Percentiles rank a stretch among this genome's conserved stretches.
phyloP scores from a whole-genome alignment of 2,329 filamentous ascomycete species.

The Tolypocladium pustulatum region DNA sequence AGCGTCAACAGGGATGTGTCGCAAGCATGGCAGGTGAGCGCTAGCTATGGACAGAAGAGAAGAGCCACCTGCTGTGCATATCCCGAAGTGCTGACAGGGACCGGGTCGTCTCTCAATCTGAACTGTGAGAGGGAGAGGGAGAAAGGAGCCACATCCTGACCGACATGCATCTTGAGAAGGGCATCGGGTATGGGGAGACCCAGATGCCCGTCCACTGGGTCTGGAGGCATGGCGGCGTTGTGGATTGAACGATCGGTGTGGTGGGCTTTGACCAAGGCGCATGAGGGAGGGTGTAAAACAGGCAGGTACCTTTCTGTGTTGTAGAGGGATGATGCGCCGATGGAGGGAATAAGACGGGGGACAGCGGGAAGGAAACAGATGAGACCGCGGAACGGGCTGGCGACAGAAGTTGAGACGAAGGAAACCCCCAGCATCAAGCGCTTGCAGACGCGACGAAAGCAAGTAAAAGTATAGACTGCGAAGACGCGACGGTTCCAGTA shows the following conservation, averaged over 20 bases:
- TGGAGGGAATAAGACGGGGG: background rate
- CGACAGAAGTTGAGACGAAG: background rate
- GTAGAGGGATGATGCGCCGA: background rate
- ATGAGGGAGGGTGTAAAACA: constrained; percentile 10
- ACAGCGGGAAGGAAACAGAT: background rate
- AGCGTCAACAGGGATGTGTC: background rate
- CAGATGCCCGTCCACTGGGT: background rate
- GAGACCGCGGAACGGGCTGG: too few relatives aligned
- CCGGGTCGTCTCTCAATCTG: background rate
- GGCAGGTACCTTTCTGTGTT: constrained; percentile 8
- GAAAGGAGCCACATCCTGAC: background rate
- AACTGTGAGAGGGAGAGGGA: background rate
- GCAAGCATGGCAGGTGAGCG: background rate
- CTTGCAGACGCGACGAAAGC: background rate
- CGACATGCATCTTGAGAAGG: background rate
- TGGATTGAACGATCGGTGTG: constrained; percentile 5
- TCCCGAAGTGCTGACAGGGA: background rate
- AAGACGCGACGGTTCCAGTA: background rate
- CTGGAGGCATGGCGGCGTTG: background rate
- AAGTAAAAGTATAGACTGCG: background rate
- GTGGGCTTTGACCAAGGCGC: constrained; percentile 3
- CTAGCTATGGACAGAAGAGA: background rate
- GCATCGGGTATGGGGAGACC: background rate
- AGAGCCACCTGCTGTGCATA: background rate
- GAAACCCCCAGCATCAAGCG: constrained; percentile 3